Percentiles rank a stretch among this genome's conserved stretches.
These are phyloP conservation scores for Epicoccum sorghinum DNA, from an alignment of 2,329 filamentous ascomycete species.

Conservation along the genomic window DNA sequence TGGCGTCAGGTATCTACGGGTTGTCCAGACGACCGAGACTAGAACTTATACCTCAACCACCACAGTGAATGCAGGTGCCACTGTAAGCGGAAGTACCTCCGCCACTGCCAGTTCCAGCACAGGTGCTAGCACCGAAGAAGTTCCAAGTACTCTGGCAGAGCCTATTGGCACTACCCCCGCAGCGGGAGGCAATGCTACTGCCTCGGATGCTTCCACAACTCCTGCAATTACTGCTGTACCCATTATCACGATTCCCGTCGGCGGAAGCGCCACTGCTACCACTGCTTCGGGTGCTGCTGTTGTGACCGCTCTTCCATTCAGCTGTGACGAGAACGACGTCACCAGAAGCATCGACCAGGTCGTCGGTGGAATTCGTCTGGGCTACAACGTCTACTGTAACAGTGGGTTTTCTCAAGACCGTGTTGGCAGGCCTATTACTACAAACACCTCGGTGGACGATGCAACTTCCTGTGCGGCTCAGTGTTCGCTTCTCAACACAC, in stretches of 20 bases:
- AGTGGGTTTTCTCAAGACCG: conserved; percentile 29
- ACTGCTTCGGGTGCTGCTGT: conserved; percentile 10
- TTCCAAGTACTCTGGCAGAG: neutral
- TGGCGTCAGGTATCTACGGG: conserved; percentile 18
- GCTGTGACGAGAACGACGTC: conserved; percentile 26
- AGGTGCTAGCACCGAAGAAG: neutral
- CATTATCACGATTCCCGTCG: neutral
- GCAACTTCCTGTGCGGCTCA: conserved; percentile 35
- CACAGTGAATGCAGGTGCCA: conserved; percentile 9
- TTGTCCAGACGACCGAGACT: conserved; percentile 19
- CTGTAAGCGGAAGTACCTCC: neutral
- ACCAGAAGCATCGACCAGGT: conserved; percentile 31
- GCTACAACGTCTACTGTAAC: conserved; percentile 39
- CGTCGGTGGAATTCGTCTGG: conserved; percentile 29
- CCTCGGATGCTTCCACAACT: neutral
- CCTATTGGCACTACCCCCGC: neutral
- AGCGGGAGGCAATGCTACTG: neutral
- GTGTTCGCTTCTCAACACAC: conserved; percentile 38
- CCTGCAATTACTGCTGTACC: conserved; percentile 1
- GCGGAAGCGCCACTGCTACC: neutral
- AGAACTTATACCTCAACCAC: conserved; percentile 14
- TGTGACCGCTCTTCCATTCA: conserved; percentile 35
- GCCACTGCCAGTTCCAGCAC: neutral
- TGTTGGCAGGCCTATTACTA: conserved; percentile 19
- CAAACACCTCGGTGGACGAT: conserved; percentile 18